Evolutionary conservation across 768 basidiomycete genomes (phyloP).

Genomic region (Favolaschia claudopus): DNA sequence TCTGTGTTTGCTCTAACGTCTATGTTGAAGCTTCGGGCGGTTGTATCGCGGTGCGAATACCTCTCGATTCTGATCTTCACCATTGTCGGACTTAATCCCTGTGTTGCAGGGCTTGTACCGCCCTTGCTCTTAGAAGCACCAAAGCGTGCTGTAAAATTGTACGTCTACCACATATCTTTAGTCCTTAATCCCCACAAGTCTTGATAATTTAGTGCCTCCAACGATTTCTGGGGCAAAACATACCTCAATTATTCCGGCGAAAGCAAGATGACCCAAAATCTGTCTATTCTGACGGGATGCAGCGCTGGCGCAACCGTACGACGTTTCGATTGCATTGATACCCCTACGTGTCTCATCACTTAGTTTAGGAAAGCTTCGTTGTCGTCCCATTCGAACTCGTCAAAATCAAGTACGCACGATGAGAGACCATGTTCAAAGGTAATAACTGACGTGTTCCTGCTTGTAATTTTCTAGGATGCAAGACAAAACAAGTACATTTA

Average conservation of each 20-base stretch:
- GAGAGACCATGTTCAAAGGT: too few relatives aligned
- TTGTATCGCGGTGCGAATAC: conserved; percentile 80
- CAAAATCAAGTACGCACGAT: conserved; percentile 89
- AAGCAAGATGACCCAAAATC: conserved; percentile 83
- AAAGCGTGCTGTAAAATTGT: conserved; percentile 98
- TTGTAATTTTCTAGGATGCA: conserved; percentile 65
- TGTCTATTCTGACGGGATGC: conserved; percentile 93
- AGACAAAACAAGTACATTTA: conserved; percentile 90
- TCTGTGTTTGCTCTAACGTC: conserved; percentile 6
- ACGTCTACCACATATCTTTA: conserved; percentile 31
- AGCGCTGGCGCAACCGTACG: conserved; percentile 88
- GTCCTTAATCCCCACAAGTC: neutral
- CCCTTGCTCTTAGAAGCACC: conserved; percentile 96
- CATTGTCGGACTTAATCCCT: neutral
- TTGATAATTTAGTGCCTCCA: conserved; percentile 63
- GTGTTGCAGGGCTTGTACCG: conserved; percentile 79
- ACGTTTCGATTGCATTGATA: neutral
- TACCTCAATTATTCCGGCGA: conserved; percentile 70
- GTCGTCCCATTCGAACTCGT: conserved; percentile 98
- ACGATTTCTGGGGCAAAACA: conserved; percentile 96
- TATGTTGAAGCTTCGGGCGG: conserved; percentile 64
- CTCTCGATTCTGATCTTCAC: neutral
- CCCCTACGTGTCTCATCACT: neutral
- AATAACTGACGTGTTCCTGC: conserved; percentile 12
- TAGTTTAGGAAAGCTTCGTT: conserved; percentile 78